Evolutionary conservation across 1,284 basidiomycete genomes (phyloP), one percentile per base, ranked within the genome.

Genomic region (Ganoderma lingzhi): DNA sequence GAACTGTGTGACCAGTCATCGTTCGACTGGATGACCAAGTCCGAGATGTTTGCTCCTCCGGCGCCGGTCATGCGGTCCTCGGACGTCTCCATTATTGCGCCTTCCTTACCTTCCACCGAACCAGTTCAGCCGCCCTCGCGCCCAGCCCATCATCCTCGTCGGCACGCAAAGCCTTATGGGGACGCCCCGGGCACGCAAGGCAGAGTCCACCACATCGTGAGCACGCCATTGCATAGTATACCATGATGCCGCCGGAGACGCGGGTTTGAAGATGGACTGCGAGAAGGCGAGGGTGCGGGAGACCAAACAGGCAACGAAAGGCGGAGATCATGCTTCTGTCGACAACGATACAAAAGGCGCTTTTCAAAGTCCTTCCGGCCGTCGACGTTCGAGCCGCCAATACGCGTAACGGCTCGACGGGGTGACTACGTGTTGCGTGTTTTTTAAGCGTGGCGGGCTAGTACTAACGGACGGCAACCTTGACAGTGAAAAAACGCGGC

Each of bases 1-100:
- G 76, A 79, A 69, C 70, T 79, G 12, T 78, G 73, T 62, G 73
- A 71, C n/a, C 51, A 55, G 9, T 76, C 76, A 9, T 72, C 76
- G 17, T 68, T 68, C 45, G 72, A 71, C 14, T 79, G 78, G 78
- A 56, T 71, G 23, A 56, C 75, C 1, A 67, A 72, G 35, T 62
- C 71, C 37, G 73, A 75, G 15, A 55, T 69, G 42, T 74, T 75
- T 67, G 67, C 55, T 6, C 72, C 67, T 2, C 67, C 71, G 19
- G 68, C 69, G 23, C 70, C 70, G 62, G 70, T 71, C 15, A 23
- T 62, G 23, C 72, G 65, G 1, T 62, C 70, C 6, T 66, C 68
- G 6, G 23, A 56, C 53, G 5, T 15, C 6, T 32, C 30, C 32
- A 6, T 30, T 12, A 15, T 56, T 6, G 30, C 32, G 53, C 30